Conservation (phyloP, 2,329 filamentous ascomycete genomes). For the Dactylella cylindrospora region DNA sequence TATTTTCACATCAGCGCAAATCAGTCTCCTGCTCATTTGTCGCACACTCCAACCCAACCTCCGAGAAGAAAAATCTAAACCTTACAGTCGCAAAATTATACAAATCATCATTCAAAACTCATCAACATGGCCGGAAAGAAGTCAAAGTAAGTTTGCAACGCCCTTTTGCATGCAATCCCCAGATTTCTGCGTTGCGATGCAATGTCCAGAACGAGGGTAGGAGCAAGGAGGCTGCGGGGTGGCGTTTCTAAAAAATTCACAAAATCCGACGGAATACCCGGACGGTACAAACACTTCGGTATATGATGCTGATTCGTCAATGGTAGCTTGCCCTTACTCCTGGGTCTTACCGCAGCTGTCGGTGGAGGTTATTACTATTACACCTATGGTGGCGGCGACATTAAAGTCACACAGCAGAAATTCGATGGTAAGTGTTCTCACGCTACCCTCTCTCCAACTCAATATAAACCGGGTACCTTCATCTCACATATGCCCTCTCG, state of each 20-base stretch:
- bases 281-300: slow-evolving; percentile 2
- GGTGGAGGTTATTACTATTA: slow-evolving; percentile 43
- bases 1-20: too few species aligned
- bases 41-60: too few species aligned
- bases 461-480: not conserved
- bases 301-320: too few species aligned
- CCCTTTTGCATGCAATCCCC: not conserved
- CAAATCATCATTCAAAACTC: too few species aligned
- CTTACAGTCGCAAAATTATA: too few species aligned
- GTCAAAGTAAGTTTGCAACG: slow-evolving; percentile 20
- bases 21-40: too few species aligned
- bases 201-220: not conserved
- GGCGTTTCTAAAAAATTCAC: not conserved
- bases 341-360: slow-evolving; percentile 17
- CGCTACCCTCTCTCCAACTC: not conserved
- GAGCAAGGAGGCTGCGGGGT: not conserved
- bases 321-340: slow-evolving; percentile 26
- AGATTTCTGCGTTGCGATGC: not conserved
- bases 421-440: slow-evolving; percentile 24
- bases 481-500: too few species aligned
- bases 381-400: slow-evolving; percentile 19
- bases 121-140: slow-evolving; percentile 22
- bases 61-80: too few species aligned
- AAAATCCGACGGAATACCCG: too few species aligned
- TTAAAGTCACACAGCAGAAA: slow-evolving; percentile 18